phyloP scores from a whole-genome alignment of 345 rosid species.

The Conringia planisiliqua region DNA sequence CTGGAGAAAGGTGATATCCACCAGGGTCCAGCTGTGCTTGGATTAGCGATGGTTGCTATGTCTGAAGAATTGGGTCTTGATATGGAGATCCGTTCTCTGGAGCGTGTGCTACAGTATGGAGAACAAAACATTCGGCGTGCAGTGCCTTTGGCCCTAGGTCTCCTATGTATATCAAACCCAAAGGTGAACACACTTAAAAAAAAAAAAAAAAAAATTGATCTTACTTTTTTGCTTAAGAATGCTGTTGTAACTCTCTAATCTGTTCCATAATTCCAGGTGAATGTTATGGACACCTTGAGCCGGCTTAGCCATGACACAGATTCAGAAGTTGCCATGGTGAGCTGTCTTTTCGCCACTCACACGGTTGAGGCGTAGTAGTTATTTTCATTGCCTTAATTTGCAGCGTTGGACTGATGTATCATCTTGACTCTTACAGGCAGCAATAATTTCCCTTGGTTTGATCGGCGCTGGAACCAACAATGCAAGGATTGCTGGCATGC shows the following conservation, averaged over 20 bases:
- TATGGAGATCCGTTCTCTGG: slow-evolving; percentile 91
- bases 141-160: slow-evolving; percentile 97
- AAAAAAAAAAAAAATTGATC: background rate
- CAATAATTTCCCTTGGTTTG: slow-evolving; percentile 86
- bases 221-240: background rate
- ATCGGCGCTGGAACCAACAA: slow-evolving; percentile 97
- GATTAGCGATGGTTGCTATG: slow-evolving; percentile 98
- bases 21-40: slow-evolving; percentile 97
- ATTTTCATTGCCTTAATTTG: background rate
- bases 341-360: slow-evolving; percentile 16
- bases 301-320: slow-evolving; percentile 96
- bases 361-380: background rate
- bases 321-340: slow-evolving; percentile 96
- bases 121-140: slow-evolving; percentile 85
- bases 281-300: slow-evolving; percentile 94
- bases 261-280: slow-evolving; percentile 51
- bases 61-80: slow-evolving; percentile 97
- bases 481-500: slow-evolving; percentile 97
- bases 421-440: slow-evolving; percentile 56
- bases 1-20: slow-evolving; percentile 81
- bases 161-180: slow-evolving; percentile 95
- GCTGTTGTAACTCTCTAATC: background rate
- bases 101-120: slow-evolving; percentile 92
- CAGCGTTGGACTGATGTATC: slow-evolving; percentile 10
- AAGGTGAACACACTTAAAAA: slow-evolving; percentile 57